Evolutionary conservation across 2,329 filamentous ascomycete genomes (phyloP), one percentile per base, ranked within the genome.

Genomic region (Colletotrichum lindemuthianum): DNA sequence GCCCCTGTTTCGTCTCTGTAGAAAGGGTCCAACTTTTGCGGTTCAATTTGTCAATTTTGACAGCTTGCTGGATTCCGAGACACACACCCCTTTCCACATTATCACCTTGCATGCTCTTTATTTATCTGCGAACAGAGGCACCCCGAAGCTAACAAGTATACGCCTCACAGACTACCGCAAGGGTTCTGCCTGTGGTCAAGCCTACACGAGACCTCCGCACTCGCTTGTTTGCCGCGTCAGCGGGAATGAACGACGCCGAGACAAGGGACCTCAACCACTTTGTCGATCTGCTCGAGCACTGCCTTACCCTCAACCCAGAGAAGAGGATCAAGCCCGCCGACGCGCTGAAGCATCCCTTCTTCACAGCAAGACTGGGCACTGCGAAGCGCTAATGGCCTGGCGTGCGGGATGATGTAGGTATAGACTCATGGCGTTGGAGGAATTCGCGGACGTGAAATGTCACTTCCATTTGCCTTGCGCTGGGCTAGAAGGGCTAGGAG

Each of bases 261-360:
- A 81, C 86, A 43, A 91, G 90, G 75, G 93, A 97, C 71, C 80
- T 97, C 67, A 89, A 90, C 64, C 84, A 90, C 57, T 97, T 99
- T 77, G 84, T 93, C 70, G 94, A 98, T 76, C 80, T 99, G 52
- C 80, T 99, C 61, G 94, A 97, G 73, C 90, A 91, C 59, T 98
- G 94, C 74, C 82, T 99, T 68, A 88, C 90, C 63, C 84, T 98
- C 68, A 97, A 98, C 73, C 93, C 95, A 1, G 94, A 97, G 75
- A 97, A 96, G 82, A 87, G 96, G 67, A 92, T 96, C 72, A 95
- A 92, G 50, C 92, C 96, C 0, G 82, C 86, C 12, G 94, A 98
- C 72, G 96, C 96, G 52, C 81, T 98, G 71, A 90, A 89, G 73
- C 95, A 98, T 81, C 92, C 92, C 1, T 98, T 98, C 77, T 93